Evolutionary conservation across 169 alveolate species (phyloP), one percentile per base, ranked within the genome.

Genomic region (Theileria parva): DNA sequence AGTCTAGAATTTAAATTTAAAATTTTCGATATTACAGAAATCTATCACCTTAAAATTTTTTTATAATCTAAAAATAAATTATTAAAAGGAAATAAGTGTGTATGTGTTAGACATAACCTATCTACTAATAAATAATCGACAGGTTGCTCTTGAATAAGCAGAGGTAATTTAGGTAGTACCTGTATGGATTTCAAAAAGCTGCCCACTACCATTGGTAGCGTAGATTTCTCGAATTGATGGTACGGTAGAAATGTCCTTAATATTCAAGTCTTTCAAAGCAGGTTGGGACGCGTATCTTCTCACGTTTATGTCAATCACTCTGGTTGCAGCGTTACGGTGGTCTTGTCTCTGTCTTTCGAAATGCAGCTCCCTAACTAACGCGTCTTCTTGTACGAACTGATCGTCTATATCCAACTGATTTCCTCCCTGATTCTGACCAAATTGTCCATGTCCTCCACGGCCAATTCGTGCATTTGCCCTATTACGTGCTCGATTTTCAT

Each of bases 101-200:
- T 44, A 44, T 44, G 53, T 44, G 53, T 44, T 44, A 44, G 15
- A 44, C 19, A 4, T 44, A 73, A 28, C 0, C 30, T n/a, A 67
- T 2, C 37, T 1, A 21, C 1, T 55, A 28, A 13, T 60, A 2
- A 28, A 8, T 13, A 28, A 13, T 60, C 15, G 8, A 60, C 39
- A 60, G 8, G 39, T 60, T 28, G 34, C 2, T 28, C 23, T 28
- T 30, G 34, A 60, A 60, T 28, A 8, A 60, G 8, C 8, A 23
- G 4, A 30, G 53, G 3, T 44, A 13, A 44, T 44, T 44, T 44
- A 8, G 53, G 53, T 21, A 65, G 28, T 81, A 81, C 88, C 88
- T 74, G 88, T 83, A 37, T 81, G 88, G 17, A 81, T 15, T 28
- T 74, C 80, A 34, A 75, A 81, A 4, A 81, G 80, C 65, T 81